Evolutionary conservation across 2,329 filamentous ascomycete genomes (phyloP).

Genomic region (Myriangium duriaei): DNA sequence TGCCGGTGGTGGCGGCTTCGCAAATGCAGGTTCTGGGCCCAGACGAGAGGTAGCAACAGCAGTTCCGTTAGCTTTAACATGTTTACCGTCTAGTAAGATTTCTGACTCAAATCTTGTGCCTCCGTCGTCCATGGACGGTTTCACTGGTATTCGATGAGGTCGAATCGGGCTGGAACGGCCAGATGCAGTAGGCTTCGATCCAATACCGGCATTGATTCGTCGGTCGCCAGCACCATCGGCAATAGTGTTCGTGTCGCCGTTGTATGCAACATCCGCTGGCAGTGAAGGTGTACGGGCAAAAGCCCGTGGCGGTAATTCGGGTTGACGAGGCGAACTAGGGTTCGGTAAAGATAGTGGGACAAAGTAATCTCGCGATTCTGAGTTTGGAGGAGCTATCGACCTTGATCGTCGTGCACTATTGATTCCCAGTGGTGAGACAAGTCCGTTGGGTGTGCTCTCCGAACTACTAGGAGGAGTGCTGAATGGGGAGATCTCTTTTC

Average conservation of each 20-base stretch:
- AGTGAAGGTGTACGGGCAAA: constrained; percentile 5
- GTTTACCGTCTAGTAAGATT: not conserved
- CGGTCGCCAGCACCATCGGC: constrained; percentile 3
- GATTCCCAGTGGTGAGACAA: constrained; percentile 8
- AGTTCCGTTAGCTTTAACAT: constrained; percentile 2
- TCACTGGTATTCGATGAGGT: constrained; percentile 10
- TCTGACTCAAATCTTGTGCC: constrained; percentile 2
- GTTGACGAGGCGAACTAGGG: constrained; percentile 1
- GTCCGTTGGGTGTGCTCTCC: constrained; percentile 34
- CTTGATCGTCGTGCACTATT: constrained; percentile 1
- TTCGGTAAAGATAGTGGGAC: constrained; percentile 2
- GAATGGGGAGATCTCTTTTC: constrained; percentile 53
- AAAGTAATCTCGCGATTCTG: constrained; percentile 3
- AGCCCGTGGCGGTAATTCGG: constrained; percentile 3
- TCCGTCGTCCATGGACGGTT: constrained; percentile 9
- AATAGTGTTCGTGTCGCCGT: not conserved
- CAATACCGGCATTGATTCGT: constrained; percentile 1
- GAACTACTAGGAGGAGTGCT: constrained; percentile 71
- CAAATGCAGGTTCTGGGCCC: constrained; percentile 13
- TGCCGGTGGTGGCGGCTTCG: constrained; percentile 17
- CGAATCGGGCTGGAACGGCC: constrained; percentile 19
- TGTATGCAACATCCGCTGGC: not conserved
- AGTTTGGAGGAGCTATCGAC: not conserved
- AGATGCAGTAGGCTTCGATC: constrained; percentile 15
- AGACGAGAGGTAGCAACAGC: constrained; percentile 13